Conservation (phyloP, 805 yeast species). For the Saccharomycopsis malanga region DNA sequence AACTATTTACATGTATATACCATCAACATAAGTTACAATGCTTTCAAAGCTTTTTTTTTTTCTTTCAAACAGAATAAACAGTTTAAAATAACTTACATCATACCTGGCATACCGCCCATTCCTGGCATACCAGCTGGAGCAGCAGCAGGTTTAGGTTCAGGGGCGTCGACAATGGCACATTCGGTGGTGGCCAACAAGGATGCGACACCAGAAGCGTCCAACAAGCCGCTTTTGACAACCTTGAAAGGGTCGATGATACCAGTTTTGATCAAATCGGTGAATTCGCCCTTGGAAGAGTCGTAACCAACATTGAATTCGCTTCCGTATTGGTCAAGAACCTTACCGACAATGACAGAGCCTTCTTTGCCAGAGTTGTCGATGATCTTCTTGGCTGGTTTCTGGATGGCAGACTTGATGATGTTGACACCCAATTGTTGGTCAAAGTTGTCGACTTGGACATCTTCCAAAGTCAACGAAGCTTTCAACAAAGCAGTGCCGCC, state of each 20-base stretch:
- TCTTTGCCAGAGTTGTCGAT: conserved; percentile 97
- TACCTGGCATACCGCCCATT: conserved; percentile 32
- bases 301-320: conserved; percentile 82
- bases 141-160: conserved; percentile 65
- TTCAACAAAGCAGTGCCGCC: conserved; percentile 98
- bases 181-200: conserved; percentile 96
- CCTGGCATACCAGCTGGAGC: conserved; percentile 52
- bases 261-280: conserved; percentile 90
- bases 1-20: too few species aligned
- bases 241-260: conserved; percentile 99
- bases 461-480: conserved; percentile 73
- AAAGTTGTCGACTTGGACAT: conserved; percentile 73
- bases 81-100: conserved; percentile 11
- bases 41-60: too few species aligned
- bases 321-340: conserved; percentile 49
- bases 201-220: conserved; percentile 97
- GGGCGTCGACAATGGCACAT: conserved; percentile 95
- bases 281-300: conserved; percentile 88
- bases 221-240: conserved; percentile 92
- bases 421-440: conserved; percentile 96
- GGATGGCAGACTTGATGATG: conserved; percentile 85
- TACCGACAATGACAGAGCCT: conserved; percentile 94
- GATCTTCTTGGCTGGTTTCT: conserved; percentile 92
- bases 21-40: too few species aligned
- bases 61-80: too few species aligned